Conservation (phyloP, 2,329 filamentous ascomycete species). For the Alternaria sp. region DNA sequence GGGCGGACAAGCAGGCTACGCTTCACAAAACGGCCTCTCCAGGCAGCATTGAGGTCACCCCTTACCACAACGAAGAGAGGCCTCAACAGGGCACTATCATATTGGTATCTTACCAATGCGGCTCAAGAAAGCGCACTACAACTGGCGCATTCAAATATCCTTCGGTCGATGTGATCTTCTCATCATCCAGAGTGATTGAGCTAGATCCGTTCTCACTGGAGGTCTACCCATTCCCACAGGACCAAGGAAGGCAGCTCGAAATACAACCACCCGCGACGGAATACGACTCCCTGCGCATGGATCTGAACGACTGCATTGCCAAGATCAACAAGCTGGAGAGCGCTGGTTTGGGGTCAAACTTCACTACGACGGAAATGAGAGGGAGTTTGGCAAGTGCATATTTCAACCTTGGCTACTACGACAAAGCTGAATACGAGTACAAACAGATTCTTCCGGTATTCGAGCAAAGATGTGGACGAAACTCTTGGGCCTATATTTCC, state of each 20-base stretch:
- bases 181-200: background rate
- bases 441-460: background rate
- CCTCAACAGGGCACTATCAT: background rate
- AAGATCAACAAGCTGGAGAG: background rate
- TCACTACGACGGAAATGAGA: background rate
- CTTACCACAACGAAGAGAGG: fast-evolving
- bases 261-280: background rate
- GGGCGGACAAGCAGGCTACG: background rate
- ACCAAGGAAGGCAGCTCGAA: background rate
- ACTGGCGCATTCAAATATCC: background rate
- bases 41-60: too few relatives aligned
- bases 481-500: fast-evolving
- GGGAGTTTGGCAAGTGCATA: fast-evolving
- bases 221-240: background rate
- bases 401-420: background rate
- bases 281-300: background rate
- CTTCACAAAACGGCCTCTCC: background rate
- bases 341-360: background rate
- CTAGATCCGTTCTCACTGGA: background rate
- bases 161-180: background rate
- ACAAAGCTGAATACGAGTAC: background rate
- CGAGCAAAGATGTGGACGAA: background rate
- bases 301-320: background rate
- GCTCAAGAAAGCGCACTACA: background rate
- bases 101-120: background rate